Percentiles rank a stretch among this genome's conserved stretches.
Conservation (phyloP, 1,284 basidiomycete genomes). For the Gymnopus androsaceus region DNA sequence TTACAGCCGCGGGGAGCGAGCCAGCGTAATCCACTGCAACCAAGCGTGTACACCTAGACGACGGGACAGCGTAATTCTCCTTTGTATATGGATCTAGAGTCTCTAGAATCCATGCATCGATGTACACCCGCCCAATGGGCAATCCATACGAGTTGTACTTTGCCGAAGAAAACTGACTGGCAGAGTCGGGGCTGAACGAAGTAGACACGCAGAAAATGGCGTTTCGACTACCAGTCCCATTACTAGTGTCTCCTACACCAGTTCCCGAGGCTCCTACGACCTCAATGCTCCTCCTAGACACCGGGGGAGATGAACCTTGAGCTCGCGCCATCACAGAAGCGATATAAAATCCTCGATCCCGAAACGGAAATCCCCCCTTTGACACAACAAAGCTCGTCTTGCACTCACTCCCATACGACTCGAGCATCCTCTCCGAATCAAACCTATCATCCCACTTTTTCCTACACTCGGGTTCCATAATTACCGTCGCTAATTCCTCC, state of each 20-base stretch:
- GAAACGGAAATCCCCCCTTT: constrained; percentile 87
- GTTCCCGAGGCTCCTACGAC: constrained; percentile 27
- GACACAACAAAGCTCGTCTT: constrained; percentile 69
- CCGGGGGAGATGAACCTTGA: constrained; percentile 38
- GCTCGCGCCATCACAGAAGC: constrained; percentile 76
- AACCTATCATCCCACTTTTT: constrained; percentile 86
- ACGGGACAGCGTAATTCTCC: constrained; percentile 94
- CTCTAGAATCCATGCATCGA: constrained; percentile 97
- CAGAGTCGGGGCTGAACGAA: constrained; percentile 70
- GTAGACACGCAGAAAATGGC: constrained; percentile 53
- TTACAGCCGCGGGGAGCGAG: constrained; percentile 83
- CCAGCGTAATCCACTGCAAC: constrained; percentile 90
- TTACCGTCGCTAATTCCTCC: constrained; percentile 81
- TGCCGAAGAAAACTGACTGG: constrained; percentile 51
- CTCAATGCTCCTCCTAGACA: constrained; percentile 34
- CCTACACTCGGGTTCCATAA: constrained; percentile 73
- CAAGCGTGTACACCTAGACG: constrained; percentile 87
- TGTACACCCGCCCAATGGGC: constrained; percentile 80
- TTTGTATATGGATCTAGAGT: constrained; percentile 96
- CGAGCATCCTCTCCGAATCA: constrained; percentile 69
- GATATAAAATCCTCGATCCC: constrained; percentile 85
- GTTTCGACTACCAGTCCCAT: constrained; percentile 15
- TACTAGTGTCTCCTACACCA: constrained; percentile 24
- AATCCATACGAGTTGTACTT: constrained; percentile 82
- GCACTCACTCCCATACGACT: constrained; percentile 81